phyloP scores from a whole-genome alignment of 768 basidiomycete species.

The Leccinum disarticulatum region DNA sequence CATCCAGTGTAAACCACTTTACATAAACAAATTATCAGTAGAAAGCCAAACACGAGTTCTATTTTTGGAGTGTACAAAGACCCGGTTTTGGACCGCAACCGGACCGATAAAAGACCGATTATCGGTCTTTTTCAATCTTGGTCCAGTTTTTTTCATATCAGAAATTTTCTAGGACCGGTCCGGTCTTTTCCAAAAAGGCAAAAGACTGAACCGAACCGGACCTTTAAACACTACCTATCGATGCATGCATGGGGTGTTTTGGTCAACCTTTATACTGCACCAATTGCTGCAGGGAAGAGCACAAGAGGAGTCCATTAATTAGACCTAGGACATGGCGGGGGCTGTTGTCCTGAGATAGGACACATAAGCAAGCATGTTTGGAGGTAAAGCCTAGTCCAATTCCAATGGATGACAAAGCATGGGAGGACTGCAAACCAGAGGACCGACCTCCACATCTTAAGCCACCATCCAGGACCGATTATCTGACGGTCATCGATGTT shows the following conservation, averaged over 20 bases:
- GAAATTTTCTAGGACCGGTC: too few species aligned
- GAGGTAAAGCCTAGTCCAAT: neutral
- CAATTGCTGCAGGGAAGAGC: neutral
- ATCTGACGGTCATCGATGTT: neutral
- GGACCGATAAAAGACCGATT: too few species aligned
- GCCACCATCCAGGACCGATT: neutral
- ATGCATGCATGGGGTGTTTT: neutral
- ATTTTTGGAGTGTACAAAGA: too few species aligned
- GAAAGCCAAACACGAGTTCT: too few species aligned
- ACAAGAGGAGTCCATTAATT: neutral
- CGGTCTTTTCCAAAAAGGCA: too few species aligned
- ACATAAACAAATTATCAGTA: too few species aligned
- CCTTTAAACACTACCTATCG: neutral
- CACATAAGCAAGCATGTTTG: neutral
- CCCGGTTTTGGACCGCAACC: too few species aligned
- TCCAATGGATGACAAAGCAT: neutral
- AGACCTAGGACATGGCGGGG: neutral
- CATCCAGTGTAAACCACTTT: too few species aligned
- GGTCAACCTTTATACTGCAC: neutral
- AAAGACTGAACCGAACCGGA: too few species aligned
- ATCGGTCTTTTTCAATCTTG: too few species aligned
- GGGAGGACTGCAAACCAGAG: neutral
- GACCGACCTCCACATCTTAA: neutral
- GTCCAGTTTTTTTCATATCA: too few species aligned
- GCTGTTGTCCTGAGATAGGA: neutral